Percentiles rank a stretch among this genome's conserved stretches.
Evolutionary conservation across 2,329 filamentous ascomycete genomes (phyloP).

Genomic region (Colletotrichum navitas): DNA sequence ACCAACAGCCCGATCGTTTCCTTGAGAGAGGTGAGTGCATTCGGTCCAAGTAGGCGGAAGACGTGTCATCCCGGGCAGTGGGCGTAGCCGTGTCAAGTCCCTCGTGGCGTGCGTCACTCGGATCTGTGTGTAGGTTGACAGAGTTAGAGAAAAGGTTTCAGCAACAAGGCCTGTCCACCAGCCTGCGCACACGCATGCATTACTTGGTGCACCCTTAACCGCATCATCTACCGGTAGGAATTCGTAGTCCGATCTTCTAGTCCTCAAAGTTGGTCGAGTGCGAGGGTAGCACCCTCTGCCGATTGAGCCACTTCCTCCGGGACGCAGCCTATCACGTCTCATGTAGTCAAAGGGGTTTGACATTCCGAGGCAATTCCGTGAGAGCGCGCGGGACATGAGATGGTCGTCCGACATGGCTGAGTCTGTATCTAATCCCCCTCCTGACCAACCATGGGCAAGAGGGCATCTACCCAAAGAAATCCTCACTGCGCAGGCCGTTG

Average conservation of each 20-base stretch:
- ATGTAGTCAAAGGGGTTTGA: constrained; percentile 22
- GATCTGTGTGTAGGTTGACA: constrained; percentile 42
- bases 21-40: constrained; percentile 4
- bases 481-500: background rate
- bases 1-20: constrained; percentile 27
- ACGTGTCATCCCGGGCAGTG: constrained; percentile 25
- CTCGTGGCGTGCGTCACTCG: constrained; percentile 38
- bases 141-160: constrained; percentile 42
- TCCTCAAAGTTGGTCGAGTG: background rate
- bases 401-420: constrained; percentile 35
- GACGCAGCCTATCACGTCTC: constrained; percentile 28
- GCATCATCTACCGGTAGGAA: background rate
- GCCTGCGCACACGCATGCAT: constrained; percentile 26
- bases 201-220: constrained; percentile 10
- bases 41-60: constrained; percentile 6
- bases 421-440: constrained; percentile 5
- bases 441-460: background rate
- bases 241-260: constrained; percentile 17
- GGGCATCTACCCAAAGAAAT: constrained; percentile 6
- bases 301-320: constrained; percentile 30
- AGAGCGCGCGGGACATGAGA: constrained; percentile 31
- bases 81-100: constrained; percentile 27
- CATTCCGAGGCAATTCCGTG: constrained; percentile 39
- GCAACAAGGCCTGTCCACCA: constrained; percentile 36
- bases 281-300: constrained; percentile 13